Percentiles rank a stretch among this genome's conserved stretches.
Conservation (phyloP, 352 stramenopile species). For the Phytophthora kernoviae region DNA sequence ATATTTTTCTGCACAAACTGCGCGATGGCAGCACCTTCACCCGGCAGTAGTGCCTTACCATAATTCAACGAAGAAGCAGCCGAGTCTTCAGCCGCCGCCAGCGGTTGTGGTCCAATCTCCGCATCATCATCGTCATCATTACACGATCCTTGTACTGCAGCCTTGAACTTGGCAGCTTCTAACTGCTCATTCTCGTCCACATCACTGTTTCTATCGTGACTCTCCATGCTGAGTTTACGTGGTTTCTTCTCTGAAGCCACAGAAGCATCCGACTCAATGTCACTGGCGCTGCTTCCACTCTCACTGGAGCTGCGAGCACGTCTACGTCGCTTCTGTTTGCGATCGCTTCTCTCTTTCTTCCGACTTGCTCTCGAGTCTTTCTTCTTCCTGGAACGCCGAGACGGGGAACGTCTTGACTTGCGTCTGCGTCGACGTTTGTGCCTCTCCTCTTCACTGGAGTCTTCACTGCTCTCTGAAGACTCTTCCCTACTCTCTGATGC, state of each 20-base stretch:
- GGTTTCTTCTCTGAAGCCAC: constrained; percentile 25
- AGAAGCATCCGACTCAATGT: constrained; percentile 30
- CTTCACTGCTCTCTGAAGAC: constrained; percentile 19
- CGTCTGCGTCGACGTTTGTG: constrained; percentile 39
- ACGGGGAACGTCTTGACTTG: constrained; percentile 33
- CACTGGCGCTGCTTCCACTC: constrained; percentile 31
- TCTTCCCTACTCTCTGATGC: constrained; percentile 12
- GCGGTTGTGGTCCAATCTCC: constrained; percentile 87
- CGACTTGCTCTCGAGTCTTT: constrained; percentile 41
- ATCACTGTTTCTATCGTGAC: constrained; percentile 7
- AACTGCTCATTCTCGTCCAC: constrained; percentile 63
- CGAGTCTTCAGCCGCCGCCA: constrained; percentile 52
- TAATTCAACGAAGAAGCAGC: constrained; percentile 81
- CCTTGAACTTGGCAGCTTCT: constrained; percentile 90
- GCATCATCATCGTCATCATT: constrained; percentile 80
- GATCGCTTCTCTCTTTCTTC: constrained; percentile 36
- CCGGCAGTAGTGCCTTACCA: constrained; percentile 92
- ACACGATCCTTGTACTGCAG: constrained; percentile 73
- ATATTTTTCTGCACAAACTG: constrained; percentile 99
- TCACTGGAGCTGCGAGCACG: constrained; percentile 29
- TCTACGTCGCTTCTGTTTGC: constrained; percentile 28
- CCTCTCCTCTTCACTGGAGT: constrained; percentile 32
- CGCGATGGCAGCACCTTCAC: constrained; percentile 95
- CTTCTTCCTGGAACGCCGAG: constrained; percentile 43
- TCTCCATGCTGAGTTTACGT: constrained; percentile 17